phyloP scores from a whole-genome alignment of 1,284 basidiomycete genomes.

The Trichosporon coremiiforme region DNA sequence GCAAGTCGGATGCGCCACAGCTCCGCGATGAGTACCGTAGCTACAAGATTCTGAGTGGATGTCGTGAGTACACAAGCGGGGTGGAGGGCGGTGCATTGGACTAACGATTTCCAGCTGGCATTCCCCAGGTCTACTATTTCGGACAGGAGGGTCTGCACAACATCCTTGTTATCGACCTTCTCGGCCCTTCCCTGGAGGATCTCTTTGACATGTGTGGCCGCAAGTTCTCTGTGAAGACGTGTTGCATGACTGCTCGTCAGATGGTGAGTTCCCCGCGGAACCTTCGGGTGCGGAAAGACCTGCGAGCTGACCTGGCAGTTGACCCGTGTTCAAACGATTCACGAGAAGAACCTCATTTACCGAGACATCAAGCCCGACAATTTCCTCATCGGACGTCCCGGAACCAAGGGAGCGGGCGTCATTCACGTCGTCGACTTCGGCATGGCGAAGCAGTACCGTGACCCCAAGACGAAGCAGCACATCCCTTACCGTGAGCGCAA shows the following conservation, averaged over 20 bases:
- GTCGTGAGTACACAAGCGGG: constrained; percentile 65
- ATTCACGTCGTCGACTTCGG: constrained; percentile 92
- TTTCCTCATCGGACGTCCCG: constrained; percentile 88
- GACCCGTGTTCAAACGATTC: constrained; percentile 87
- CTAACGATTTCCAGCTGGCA: constrained; percentile 64
- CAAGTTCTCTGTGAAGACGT: constrained; percentile 97
- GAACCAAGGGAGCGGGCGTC: constrained; percentile 79
- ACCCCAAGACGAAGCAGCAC: constrained; percentile 95
- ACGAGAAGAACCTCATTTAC: constrained; percentile 96
- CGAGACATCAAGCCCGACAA: constrained; percentile 98
- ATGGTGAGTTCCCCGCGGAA: constrained; percentile 68
- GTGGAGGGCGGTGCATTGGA: background rate
- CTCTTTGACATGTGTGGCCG: constrained; percentile 99
- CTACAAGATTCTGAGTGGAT: constrained; percentile 91
- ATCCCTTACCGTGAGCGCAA: constrained; percentile 96
- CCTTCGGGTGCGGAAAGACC: constrained; percentile 54
- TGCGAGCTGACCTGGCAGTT: constrained; percentile 64
- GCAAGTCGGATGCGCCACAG: constrained; percentile 95
- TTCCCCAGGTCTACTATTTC: constrained; percentile 96
- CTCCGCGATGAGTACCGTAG: constrained; percentile 94
- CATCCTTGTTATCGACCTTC: constrained; percentile 91
- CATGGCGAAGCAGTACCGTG: constrained; percentile 97
- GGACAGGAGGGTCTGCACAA: constrained; percentile 97
- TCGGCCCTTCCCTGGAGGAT: constrained; percentile 92
- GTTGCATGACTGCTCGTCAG: constrained; percentile 94